A percentile compares a stretch with the other conserved stretches of the same genome.
Evolutionary conservation across 2,329 filamentous ascomycete species (phyloP).

Genomic region (Cladosporium halotolerans): DNA sequence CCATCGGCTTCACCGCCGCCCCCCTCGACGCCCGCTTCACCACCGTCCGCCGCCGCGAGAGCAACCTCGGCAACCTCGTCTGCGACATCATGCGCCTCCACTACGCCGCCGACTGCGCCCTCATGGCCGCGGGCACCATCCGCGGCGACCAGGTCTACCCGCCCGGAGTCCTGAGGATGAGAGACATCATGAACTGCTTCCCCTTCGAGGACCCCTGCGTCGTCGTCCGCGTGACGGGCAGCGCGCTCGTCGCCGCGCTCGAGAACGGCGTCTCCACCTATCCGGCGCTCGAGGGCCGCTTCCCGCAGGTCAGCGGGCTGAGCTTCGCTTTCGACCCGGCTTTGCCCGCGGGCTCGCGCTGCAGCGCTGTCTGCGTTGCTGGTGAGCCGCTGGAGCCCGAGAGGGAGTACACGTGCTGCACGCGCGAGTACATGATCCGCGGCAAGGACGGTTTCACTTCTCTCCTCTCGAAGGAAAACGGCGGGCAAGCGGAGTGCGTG

Average conservation of each 20-base stretch:
- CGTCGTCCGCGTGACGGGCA: slow-evolving; percentile 65
- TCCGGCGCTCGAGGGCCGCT: slow-evolving; percentile 75
- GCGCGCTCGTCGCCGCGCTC: slow-evolving; percentile 68
- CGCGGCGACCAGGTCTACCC: slow-evolving; percentile 84
- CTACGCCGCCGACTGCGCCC: slow-evolving; percentile 70
- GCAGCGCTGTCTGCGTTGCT: slow-evolving; percentile 57
- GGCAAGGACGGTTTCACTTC: slow-evolving; percentile 72
- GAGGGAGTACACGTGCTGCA: slow-evolving; percentile 65
- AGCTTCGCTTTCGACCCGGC: slow-evolving; percentile 64
- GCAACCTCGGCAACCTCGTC: slow-evolving; percentile 84
- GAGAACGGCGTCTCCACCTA: slow-evolving; percentile 79
- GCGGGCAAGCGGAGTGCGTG: slow-evolving; percentile 69
- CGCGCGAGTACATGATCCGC: slow-evolving; percentile 80
- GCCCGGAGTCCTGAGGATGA: slow-evolving; percentile 68
- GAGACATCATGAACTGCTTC: slow-evolving; percentile 51
- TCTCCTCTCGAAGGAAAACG: slow-evolving; percentile 68
- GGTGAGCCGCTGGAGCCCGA: slow-evolving; percentile 56
- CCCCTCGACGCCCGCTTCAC: slow-evolving; percentile 82
- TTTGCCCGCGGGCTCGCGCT: slow-evolving; percentile 53
- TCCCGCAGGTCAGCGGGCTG: slow-evolving; percentile 83
- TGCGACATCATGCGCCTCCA: slow-evolving; percentile 86
- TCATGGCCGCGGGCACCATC: slow-evolving; percentile 83
- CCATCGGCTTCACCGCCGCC: slow-evolving; percentile 73
- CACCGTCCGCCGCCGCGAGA: slow-evolving; percentile 70
- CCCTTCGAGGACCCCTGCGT: slow-evolving; percentile 89